Base-by-base conservation (phyloP, 179 eudicot genomes). In the Beta lomatogona region DNA sequence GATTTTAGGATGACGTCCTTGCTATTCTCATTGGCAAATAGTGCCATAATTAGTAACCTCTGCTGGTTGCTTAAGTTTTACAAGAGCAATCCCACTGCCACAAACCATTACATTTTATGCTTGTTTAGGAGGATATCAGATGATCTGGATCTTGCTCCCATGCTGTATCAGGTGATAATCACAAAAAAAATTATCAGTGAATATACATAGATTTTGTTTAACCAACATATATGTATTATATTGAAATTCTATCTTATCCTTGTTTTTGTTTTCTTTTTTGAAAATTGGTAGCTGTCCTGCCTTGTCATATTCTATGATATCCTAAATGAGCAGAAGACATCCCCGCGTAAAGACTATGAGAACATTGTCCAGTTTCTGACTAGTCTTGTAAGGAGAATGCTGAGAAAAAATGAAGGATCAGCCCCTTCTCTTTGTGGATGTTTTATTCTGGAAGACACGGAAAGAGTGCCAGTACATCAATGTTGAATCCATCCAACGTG, bases 51-150 rank as follows among this genome's bases (percentile, higher is more conserved):
- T 65, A 87, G 85, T 75, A 90, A 92, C 31, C 81, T 94, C 78
- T 93, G 99, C 82, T 97, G 99, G 98, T 84, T 97, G 84, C 93
- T 97, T 75, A 93, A 91, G 89, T 92, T 89, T 75, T 94, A 94
- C 80, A 97, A 90, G 86, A 88, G 90, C 87, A 97, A 97, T 83
- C 89, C 98, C 61, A 54, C 81, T 75, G 86, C 92, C 76, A 92
- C 97, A 83, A 97, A 97, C 86, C 98, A 97, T 80, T 91, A 91
- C 85, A 82, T 97, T 74, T 41, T 97, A 84, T 81, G 87, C 87
- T 83, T 93, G 86, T 85, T 97, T 65, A 85, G 83, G 86, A 93
- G 92, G 77, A 91, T 97, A 79, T 93, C 97, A 75, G 97, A 97
- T 64, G 99, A 97, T 90, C 73, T 97, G 85, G 94, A 93, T 86